Base-by-base conservation (phyloP, 495 filamentous ascomycete species). In the Tuber brumale region DNA sequence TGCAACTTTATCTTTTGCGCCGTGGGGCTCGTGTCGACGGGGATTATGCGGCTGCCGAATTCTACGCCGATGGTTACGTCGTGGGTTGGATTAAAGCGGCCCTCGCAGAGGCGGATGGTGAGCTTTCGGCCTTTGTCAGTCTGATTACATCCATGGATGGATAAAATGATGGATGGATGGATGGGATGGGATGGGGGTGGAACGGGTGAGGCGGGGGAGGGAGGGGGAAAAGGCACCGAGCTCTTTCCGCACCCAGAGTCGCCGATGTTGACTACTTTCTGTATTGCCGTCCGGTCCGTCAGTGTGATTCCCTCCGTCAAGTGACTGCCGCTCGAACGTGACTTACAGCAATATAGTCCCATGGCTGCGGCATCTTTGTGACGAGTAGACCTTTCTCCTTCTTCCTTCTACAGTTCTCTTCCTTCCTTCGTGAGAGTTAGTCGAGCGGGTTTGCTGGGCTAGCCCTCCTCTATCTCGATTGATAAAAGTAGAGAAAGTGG, bases 21-120 rank as follows among this genome's bases (percentile, higher is more conserved):
- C 69, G 72, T 71, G 42, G 79, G 72, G 19, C 85, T 88, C 69
- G 89, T 85, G 46, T 95, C 94, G 44, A 93, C 92, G 74, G 94
- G 91, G 44, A 99, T 94, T 80, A 97, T 94, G 74, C 95, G 90
- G 44, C 92, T 95, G 74, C 94, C 95, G 85, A 99, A 97, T 84
- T 99, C 95, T 39, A 99, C 95, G 75, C 95, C 95, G 80, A 99
- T 97, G 42, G 95, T 99, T 69, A 99, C 95, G 86, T 97, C 94
- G 86, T 97, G 95, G 80, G 93, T 89, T 44, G 92, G 87, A 73
- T 91, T 92, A 87, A 98, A 98, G 81, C 95, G 94, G 74, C 94
- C 95, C 88, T 98, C 95, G 86, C 95, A 98, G 78, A 98, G 92
- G 41, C 95, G 93, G 84, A 98, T 93, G 27, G 95, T 97, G 77